Conservation (phyloP, 371 early-diverging fungal genomes). For the Mucor indicus region DNA sequence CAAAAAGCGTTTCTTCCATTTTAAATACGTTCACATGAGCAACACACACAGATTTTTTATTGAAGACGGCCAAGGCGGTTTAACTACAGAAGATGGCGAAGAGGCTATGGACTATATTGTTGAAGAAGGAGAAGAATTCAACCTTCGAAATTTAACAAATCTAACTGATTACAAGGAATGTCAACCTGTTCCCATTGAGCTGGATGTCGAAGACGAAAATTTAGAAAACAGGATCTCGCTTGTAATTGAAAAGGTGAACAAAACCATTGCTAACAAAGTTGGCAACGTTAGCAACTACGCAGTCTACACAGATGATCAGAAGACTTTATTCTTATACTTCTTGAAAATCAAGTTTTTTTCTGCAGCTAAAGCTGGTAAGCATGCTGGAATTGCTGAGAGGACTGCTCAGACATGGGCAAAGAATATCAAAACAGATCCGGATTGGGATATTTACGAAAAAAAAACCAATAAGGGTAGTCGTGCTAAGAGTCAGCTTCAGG, state of each 20-base stretch:
- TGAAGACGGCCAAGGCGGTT: constrained; percentile 4
- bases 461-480: constrained; percentile 1
- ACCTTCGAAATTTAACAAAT: constrained; percentile 6
- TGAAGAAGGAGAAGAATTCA: constrained; percentile 4
- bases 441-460: constrained; percentile 8
- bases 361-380: background rate
- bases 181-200: constrained; percentile 7
- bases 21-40: background rate
- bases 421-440: constrained; percentile 1
- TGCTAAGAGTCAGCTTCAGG: background rate
- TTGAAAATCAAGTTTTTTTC: constrained; percentile 6
- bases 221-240: constrained; percentile 1
- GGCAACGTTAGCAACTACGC: background rate
- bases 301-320: constrained; percentile 1
- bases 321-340: constrained; percentile 4
- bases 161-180: constrained; percentile 1
- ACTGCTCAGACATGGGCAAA: constrained; percentile 7
- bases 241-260: background rate
- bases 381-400: background rate
- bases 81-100: constrained; percentile 8
- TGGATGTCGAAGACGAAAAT: constrained; percentile 5
- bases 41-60: constrained; percentile 1
- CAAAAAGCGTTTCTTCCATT: background rate
- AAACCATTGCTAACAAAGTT: background rate
- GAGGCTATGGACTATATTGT: constrained; percentile 9